These are phyloP conservation scores for Tephrocybe sp. DNA, from an alignment of 768 basidiomycete species.

Conservation along the genomic window DNA sequence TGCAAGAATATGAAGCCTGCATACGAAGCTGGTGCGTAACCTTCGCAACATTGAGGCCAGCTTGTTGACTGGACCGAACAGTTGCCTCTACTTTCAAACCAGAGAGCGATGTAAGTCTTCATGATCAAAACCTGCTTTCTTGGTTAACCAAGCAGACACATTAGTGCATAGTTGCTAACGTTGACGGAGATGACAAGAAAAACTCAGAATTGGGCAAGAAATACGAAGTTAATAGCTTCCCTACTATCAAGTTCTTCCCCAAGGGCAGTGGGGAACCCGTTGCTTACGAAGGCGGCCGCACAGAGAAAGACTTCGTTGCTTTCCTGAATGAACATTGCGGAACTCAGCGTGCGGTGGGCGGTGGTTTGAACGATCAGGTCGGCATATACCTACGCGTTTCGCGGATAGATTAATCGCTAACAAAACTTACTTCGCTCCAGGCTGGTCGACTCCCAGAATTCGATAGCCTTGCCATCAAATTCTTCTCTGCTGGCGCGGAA, in stretches of 20 bases:
- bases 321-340: slow-evolving; percentile 89
- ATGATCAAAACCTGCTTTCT: not conserved
- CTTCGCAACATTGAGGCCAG: not conserved
- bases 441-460: slow-evolving; percentile 81
- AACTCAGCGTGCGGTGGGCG: slow-evolving; percentile 78
- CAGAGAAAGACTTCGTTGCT: slow-evolving; percentile 69
- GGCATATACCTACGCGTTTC: slow-evolving; percentile 11
- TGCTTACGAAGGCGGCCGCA: slow-evolving; percentile 67
- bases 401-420: not conserved
- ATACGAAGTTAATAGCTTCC: slow-evolving; percentile 80
- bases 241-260: slow-evolving; percentile 95
- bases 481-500: slow-evolving; percentile 58
- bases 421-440: slow-evolving; percentile 30
- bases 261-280: slow-evolving; percentile 59
- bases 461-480: slow-evolving; percentile 74
- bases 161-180: slow-evolving; percentile 86
- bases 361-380: slow-evolving; percentile 72
- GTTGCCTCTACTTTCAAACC: slow-evolving; percentile 76
- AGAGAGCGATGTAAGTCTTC: slow-evolving; percentile 63
- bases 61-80: slow-evolving; percentile 20
- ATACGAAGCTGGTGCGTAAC: slow-evolving; percentile 67
- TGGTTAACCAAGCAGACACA: not conserved
- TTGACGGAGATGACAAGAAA: slow-evolving; percentile 83
- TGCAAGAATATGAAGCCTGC: slow-evolving; percentile 89
- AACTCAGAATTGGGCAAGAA: slow-evolving; percentile 69